Evolutionary conservation across 2,329 filamentous ascomycete genomes (phyloP).

Genomic region (Hymenoscyphus occultus): DNA sequence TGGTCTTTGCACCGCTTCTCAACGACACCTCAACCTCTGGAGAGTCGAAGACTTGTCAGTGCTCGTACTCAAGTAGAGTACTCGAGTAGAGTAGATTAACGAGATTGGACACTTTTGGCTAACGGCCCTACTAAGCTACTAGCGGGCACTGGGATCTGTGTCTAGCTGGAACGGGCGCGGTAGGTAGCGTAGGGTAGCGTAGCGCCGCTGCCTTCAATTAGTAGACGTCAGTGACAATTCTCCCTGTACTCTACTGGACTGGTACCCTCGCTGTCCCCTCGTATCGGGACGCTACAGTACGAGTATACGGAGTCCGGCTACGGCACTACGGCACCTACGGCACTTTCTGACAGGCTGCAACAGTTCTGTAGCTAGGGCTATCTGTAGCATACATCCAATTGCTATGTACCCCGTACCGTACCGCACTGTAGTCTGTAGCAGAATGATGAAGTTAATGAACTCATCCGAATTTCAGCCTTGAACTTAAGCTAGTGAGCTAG

Average conservation of each 20-base stretch:
- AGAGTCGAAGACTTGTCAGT: not conserved
- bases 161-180: not conserved
- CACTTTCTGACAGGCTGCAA: not conserved
- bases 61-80: not conserved
- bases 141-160: too few species aligned
- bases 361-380: not conserved
- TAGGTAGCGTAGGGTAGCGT: too few species aligned
- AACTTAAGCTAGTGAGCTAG: not conserved
- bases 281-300: too few species aligned
- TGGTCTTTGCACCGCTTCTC: not conserved
- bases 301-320: too few species aligned
- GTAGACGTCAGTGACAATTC: not conserved
- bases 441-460: not conserved
- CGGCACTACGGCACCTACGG: too few species aligned
- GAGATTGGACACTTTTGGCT: not conserved
- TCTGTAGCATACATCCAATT: too few species aligned
- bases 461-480: conserved; percentile 1
- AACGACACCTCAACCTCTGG: too few species aligned
- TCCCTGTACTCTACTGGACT: too few species aligned
- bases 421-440: too few species aligned
- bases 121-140: not conserved
- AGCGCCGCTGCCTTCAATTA: not conserved
- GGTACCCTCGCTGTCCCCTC: too few species aligned
- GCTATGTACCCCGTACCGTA: too few species aligned
- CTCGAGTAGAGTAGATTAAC: not conserved